These are phyloP conservation scores for Aspergillus hortae DNA, from an alignment of 2,329 filamentous ascomycete genomes.

Conservation along the genomic window DNA sequence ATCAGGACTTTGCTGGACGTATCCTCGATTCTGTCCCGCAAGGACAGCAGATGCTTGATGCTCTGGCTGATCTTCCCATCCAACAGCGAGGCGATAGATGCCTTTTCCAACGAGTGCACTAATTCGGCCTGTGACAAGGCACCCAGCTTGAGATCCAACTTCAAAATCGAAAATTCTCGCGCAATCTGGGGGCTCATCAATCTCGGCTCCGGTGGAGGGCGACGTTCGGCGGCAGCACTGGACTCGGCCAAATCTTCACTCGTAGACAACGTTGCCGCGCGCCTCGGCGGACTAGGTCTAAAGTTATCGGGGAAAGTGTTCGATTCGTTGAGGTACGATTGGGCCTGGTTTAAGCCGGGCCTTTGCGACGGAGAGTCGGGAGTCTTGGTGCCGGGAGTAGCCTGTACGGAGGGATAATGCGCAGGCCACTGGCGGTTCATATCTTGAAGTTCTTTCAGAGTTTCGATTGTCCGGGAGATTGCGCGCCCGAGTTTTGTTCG, in stretches of 20 bases:
- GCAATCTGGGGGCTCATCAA: slow-evolving; percentile 89
- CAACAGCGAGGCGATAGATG: slow-evolving; percentile 80
- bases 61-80: slow-evolving; percentile 94
- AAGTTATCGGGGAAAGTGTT: slow-evolving; percentile 24
- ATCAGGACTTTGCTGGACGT: slow-evolving; percentile 95
- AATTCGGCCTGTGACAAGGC: slow-evolving; percentile 81
- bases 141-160: slow-evolving; percentile 89
- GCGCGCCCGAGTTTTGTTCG: slow-evolving; percentile 80
- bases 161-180: slow-evolving; percentile 92
- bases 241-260: slow-evolving; percentile 64
- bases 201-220: slow-evolving; percentile 66
- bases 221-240: slow-evolving; percentile 65
- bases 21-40: slow-evolving; percentile 93
- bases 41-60: slow-evolving; percentile 79
- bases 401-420: slow-evolving; percentile 71
- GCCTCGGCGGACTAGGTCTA: slow-evolving; percentile 55
- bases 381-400: slow-evolving; percentile 4
- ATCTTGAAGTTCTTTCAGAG: slow-evolving; percentile 76
- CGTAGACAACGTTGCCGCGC: slow-evolving; percentile 70
- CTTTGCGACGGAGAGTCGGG: slow-evolving; percentile 29
- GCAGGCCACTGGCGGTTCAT: slow-evolving; percentile 93
- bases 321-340: slow-evolving; percentile 30
- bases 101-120: slow-evolving; percentile 91
- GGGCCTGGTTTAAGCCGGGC: slow-evolving; percentile 33
- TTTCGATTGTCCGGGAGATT: slow-evolving; percentile 81